Conservation (phyloP, 2,329 filamentous ascomycete genomes). For the Metarhizium anisopliae region DNA sequence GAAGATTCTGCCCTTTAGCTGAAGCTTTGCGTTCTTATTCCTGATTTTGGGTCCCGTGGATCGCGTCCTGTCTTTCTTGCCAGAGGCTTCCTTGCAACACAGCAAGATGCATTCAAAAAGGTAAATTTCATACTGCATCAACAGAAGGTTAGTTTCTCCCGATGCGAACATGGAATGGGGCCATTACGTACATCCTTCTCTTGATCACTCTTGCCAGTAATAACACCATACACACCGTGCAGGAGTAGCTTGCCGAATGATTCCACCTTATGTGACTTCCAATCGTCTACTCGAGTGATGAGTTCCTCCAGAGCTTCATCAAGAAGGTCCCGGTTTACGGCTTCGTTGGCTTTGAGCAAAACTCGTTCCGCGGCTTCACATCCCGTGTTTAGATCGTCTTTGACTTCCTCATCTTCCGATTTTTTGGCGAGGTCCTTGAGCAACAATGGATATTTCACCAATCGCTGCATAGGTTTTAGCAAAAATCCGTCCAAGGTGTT, state of each 20-base stretch:
- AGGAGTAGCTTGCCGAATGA: slow-evolving; percentile 85
- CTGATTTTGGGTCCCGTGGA: slow-evolving; percentile 46
- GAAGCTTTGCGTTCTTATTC: slow-evolving; percentile 69
- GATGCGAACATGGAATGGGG: neutral
- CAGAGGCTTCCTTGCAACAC: slow-evolving; percentile 90
- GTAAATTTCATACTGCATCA: slow-evolving; percentile 81
- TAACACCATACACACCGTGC: slow-evolving; percentile 83
- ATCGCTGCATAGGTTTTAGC: slow-evolving; percentile 89
- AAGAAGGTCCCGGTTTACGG: slow-evolving; percentile 79
- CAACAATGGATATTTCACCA: slow-evolving; percentile 89
- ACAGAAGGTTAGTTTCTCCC: slow-evolving; percentile 6
- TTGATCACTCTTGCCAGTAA: slow-evolving; percentile 81
- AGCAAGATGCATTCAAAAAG: slow-evolving; percentile 92
- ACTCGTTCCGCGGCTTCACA: slow-evolving; percentile 77
- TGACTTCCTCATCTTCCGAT: slow-evolving; percentile 62
- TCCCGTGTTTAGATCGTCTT: slow-evolving; percentile 63
- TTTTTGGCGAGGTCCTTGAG: slow-evolving; percentile 88
- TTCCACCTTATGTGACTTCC: slow-evolving; percentile 87
- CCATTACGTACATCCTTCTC: slow-evolving; percentile 68
- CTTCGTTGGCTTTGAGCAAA: slow-evolving; percentile 77
- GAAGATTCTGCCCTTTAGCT: slow-evolving; percentile 94
- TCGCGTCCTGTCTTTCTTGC: slow-evolving; percentile 58
- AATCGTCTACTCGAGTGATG: slow-evolving; percentile 79
- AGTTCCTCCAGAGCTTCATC: slow-evolving; percentile 79
- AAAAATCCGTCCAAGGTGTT: slow-evolving; percentile 87